Percentiles rank a stretch among this genome's conserved stretches.
phyloP scores from a whole-genome alignment of 371 early-diverging fungal species.

The Rhizopus microsporus region DNA sequence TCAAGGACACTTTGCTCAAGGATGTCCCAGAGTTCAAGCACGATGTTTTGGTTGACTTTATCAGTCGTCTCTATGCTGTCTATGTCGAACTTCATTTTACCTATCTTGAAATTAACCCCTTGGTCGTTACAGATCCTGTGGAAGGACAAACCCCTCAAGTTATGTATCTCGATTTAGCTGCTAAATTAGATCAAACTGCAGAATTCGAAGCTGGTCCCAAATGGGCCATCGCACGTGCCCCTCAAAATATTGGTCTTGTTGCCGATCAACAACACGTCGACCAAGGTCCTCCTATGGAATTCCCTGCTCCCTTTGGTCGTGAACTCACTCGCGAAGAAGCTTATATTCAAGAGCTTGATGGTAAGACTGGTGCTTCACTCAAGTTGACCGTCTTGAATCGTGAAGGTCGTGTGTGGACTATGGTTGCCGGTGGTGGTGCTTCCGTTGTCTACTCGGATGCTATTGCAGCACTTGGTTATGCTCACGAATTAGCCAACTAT shows the following conservation, averaged over 20 bases:
- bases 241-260: slow-evolving; percentile 57
- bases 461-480: slow-evolving; percentile 93
- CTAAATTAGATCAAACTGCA: slow-evolving; percentile 97
- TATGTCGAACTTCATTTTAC: slow-evolving; percentile 96
- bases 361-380: slow-evolving; percentile 97
- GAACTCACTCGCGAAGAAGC: slow-evolving; percentile 95
- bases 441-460: slow-evolving; percentile 97
- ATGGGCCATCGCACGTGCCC: slow-evolving; percentile 82
- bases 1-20: slow-evolving; percentile 67
- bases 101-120: slow-evolving; percentile 98
- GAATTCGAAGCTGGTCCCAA: slow-evolving; percentile 95
- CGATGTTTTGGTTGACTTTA: slow-evolving; percentile 87
- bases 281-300: slow-evolving; percentile 91
- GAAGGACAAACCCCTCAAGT: slow-evolving; percentile 69
- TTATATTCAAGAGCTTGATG: slow-evolving; percentile 95
- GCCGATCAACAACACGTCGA: slow-evolving; percentile 55
- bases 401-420: slow-evolving; percentile 96
- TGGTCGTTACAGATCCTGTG: slow-evolving; percentile 85
- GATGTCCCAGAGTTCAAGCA: slow-evolving; percentile 73
- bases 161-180: slow-evolving; percentile 93
- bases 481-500: slow-evolving; percentile 96
- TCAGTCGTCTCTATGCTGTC: slow-evolving; percentile 89
- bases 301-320: slow-evolving; percentile 98
- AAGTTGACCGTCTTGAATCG: slow-evolving; percentile 96
- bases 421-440: slow-evolving; percentile 99